Evolutionary conservation across 129 eudicot species (phyloP), one percentile per base, ranked within the genome.

Genomic region (Lactuca sativa): DNA sequence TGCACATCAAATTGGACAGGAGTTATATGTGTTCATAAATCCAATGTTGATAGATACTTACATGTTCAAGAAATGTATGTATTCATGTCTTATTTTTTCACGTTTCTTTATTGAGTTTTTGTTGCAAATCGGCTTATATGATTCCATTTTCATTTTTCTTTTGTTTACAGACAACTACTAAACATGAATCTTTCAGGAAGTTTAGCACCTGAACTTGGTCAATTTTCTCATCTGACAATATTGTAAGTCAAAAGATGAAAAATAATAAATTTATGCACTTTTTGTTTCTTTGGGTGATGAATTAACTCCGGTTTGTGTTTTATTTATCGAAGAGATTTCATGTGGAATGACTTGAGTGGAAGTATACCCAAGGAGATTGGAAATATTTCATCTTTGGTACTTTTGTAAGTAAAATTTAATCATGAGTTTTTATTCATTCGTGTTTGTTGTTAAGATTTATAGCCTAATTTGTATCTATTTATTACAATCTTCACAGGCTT

Each of bases 141-240:
- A 59, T 55, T 41, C 15, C 53, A 30, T 71, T 59, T 15, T 48
- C 34, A 8, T 62, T 40, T 17, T 43, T 56, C 61, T 64, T 18
- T 25, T 44, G 13, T 76, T 66, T 79, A 61, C 82, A 92, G 98
- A 67, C 90, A 78, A 57, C 74, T 92, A 40, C 76, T 92, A 59
- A 82, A 80, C 70, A 68, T 64, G 86, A 89, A 89, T 74, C 90
- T 92, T 18, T 82, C 98, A 1, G 98, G 98, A 77, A 74, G 57
- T 17, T 82, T 92, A 77, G 87, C 88, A 14, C 96, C 98, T 12
- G 95, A 86, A 70, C 88, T 92, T 41, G 98, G 98, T 43, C 91
- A 77, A 37, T 82, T 92, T 66, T 74, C 90, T 81, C 82, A 73
- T 62, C 72, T 92, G 44, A 66, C 17, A 69, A 89, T 83, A 69